phyloP scores from a whole-genome alignment of 2,329 filamentous ascomycete genomes.

The Xylariaceae sp. region DNA sequence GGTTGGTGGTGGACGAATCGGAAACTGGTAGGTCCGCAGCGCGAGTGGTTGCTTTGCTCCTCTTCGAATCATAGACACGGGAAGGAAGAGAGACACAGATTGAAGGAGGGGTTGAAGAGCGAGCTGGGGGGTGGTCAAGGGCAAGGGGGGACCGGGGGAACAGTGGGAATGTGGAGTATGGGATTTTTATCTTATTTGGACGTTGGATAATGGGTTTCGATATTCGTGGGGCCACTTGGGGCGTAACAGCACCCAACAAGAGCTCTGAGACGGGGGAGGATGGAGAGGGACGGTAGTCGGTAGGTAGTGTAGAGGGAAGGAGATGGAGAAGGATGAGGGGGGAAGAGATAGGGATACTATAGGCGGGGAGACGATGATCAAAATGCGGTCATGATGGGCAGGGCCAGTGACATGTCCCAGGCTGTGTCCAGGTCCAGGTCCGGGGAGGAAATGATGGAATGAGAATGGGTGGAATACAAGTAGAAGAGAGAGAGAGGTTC shows the following conservation, averaged over 20 bases:
- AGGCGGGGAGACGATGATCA: constrained; percentile 32
- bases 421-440: constrained; percentile 18
- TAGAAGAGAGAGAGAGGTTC: constrained; percentile 26
- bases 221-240: constrained; percentile 32
- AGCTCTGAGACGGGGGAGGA: not conserved
- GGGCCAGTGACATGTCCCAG: constrained; percentile 21
- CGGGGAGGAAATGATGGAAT: not conserved
- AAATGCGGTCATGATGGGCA: constrained; percentile 22
- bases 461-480: constrained; percentile 2
- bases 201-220: constrained; percentile 23
- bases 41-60: constrained; percentile 19
- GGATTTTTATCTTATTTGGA: constrained; percentile 30
- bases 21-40: constrained; percentile 25
- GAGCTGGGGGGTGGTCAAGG: constrained; percentile 26
- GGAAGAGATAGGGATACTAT: constrained; percentile 26
- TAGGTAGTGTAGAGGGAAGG: not conserved
- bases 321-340: not conserved
- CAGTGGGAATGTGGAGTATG: constrained; percentile 28
- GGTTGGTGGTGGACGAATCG: constrained; percentile 21
- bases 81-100: constrained; percentile 18
- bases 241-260: constrained; percentile 8
- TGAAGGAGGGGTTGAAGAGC: constrained; percentile 30
- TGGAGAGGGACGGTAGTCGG: not conserved
- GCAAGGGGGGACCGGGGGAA: constrained; percentile 8
- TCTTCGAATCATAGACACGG: constrained; percentile 24